Evolutionary conservation across 495 filamentous ascomycete genomes (phyloP).

Genomic region (Bombardia bombarda): DNA sequence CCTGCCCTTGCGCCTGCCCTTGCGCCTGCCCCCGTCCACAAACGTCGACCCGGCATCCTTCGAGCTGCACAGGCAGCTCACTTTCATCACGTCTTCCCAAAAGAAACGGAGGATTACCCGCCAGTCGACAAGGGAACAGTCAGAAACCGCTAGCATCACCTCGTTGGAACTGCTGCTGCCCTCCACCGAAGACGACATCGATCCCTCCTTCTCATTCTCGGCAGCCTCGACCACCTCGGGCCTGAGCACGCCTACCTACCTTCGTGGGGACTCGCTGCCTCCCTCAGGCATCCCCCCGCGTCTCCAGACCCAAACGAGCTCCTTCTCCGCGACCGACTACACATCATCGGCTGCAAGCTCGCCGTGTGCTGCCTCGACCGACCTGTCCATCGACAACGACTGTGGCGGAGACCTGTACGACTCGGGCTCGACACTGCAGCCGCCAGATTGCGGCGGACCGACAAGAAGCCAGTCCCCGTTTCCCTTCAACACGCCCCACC

Average conservation of each 20-base stretch:
- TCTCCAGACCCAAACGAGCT: slow-evolving; percentile 40
- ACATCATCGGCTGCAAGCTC: slow-evolving; percentile 53
- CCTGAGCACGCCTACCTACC: slow-evolving; percentile 44
- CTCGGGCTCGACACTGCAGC: slow-evolving; percentile 12
- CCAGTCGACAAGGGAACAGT: slow-evolving; percentile 33
- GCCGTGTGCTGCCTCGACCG: slow-evolving; percentile 65
- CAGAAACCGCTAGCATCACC: slow-evolving; percentile 20
- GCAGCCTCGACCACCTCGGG: slow-evolving; percentile 25
- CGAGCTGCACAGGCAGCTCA: slow-evolving; percentile 61
- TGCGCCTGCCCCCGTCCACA: slow-evolving; percentile 7
- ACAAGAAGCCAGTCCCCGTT: slow-evolving; percentile 34
- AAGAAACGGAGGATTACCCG: slow-evolving; percentile 83
- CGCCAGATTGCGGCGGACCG: slow-evolving; percentile 5
- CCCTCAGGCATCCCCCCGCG: slow-evolving; percentile 40
- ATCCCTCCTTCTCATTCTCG: slow-evolving; percentile 29
- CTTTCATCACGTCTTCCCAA: slow-evolving; percentile 78
- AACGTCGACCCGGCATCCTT: slow-evolving; percentile 13
- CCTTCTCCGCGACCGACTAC: slow-evolving; percentile 40
- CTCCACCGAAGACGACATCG: slow-evolving; percentile 39
- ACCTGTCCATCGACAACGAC: slow-evolving; percentile 59
- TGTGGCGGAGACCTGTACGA: slow-evolving; percentile 41
- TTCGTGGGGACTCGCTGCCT: slow-evolving; percentile 50
- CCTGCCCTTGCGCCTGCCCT: slow-evolving; percentile 7
- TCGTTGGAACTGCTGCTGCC: slow-evolving; percentile 38
- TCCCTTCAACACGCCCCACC: slow-evolving; percentile 31